phyloP scores from a whole-genome alignment of 306 rosid genomes.

The Rosa chinensis region DNA sequence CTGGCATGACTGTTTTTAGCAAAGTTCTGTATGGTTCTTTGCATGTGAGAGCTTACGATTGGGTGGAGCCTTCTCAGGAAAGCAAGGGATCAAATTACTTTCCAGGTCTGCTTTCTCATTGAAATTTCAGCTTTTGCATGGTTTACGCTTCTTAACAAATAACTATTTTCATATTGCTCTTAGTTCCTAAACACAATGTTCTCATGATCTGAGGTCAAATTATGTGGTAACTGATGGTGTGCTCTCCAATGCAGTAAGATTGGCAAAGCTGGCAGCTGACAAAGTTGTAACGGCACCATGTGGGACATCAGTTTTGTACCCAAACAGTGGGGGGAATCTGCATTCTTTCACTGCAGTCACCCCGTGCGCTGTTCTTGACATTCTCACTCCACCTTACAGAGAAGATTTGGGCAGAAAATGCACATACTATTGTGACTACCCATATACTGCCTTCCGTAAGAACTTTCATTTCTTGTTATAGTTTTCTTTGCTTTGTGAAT shows the following conservation, averaged over 20 bases:
- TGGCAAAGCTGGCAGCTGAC: slow-evolving; percentile 78
- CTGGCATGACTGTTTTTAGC: slow-evolving; percentile 96
- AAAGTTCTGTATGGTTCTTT: slow-evolving; percentile 92
- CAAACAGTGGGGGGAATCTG: slow-evolving; percentile 76
- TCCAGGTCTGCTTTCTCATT: slow-evolving; percentile 48
- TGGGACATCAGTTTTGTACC: slow-evolving; percentile 72
- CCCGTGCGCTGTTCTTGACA: slow-evolving; percentile 85
- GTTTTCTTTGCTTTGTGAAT: neutral
- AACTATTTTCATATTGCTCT: neutral
- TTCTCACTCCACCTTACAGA: slow-evolving; percentile 80
- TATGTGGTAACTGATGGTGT: neutral
- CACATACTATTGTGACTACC: slow-evolving; percentile 78
- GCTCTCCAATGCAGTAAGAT: slow-evolving; percentile 47
- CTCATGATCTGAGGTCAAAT: neutral
- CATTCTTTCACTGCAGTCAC: slow-evolving; percentile 89
- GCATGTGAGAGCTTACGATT: slow-evolving; percentile 94
- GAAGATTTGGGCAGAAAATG: slow-evolving; percentile 86
- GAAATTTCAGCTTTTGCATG: slow-evolving; percentile 7
- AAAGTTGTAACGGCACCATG: slow-evolving; percentile 73
- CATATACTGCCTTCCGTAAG: slow-evolving; percentile 72
- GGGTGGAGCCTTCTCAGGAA: slow-evolving; percentile 86
- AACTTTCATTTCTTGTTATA: slow-evolving; percentile 1
- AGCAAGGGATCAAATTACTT: slow-evolving; percentile 51
- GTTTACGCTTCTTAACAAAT: neutral
- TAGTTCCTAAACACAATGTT: neutral